Conservation (phyloP, 2,329 filamentous ascomycete species). For the Polytolypa hystricis region DNA sequence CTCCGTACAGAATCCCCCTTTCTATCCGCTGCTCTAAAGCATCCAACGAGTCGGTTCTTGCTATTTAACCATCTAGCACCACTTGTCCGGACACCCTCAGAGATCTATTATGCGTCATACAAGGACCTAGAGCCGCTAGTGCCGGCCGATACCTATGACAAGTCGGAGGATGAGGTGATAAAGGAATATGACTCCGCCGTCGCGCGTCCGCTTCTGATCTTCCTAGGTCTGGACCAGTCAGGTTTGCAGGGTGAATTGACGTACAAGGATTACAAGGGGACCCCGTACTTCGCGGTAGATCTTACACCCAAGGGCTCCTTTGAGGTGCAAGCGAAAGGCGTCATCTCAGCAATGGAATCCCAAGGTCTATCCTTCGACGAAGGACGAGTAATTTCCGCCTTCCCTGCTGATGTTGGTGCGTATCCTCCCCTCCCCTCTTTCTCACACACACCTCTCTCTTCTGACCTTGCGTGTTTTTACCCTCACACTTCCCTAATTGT, state of each 20-base stretch:
- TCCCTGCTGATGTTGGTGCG: slow-evolving; percentile 52
- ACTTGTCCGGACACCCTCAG: slow-evolving; percentile 48
- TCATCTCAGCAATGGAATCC: slow-evolving; percentile 50
- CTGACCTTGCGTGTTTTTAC: neutral
- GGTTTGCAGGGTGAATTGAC: slow-evolving; percentile 30
- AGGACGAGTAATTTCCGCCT: slow-evolving; percentile 51
- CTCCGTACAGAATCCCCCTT: slow-evolving; percentile 37
- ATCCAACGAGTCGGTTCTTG: slow-evolving; percentile 51
- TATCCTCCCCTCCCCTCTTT: too few species aligned
- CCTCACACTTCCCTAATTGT: neutral
- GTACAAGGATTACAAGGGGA: slow-evolving; percentile 57
- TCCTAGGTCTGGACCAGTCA: slow-evolving; percentile 70
- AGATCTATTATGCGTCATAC: slow-evolving; percentile 58
- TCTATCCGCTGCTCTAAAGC: slow-evolving; percentile 37
- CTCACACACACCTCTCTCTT: neutral
- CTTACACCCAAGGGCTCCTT: slow-evolving; percentile 60
- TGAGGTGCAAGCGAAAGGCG: slow-evolving; percentile 47
- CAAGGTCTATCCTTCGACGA: slow-evolving; percentile 55
- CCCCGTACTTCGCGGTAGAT: slow-evolving; percentile 82
- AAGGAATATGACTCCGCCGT: slow-evolving; percentile 61
- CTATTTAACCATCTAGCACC: slow-evolving; percentile 71
- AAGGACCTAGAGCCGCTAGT: slow-evolving; percentile 61
- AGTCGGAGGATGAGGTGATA: slow-evolving; percentile 61
- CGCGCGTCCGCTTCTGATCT: slow-evolving; percentile 61
- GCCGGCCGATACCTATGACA: slow-evolving; percentile 58